Base-by-base conservation (phyloP, 345 rosid genomes). In the Eucalyptus tenuipes region DNA sequence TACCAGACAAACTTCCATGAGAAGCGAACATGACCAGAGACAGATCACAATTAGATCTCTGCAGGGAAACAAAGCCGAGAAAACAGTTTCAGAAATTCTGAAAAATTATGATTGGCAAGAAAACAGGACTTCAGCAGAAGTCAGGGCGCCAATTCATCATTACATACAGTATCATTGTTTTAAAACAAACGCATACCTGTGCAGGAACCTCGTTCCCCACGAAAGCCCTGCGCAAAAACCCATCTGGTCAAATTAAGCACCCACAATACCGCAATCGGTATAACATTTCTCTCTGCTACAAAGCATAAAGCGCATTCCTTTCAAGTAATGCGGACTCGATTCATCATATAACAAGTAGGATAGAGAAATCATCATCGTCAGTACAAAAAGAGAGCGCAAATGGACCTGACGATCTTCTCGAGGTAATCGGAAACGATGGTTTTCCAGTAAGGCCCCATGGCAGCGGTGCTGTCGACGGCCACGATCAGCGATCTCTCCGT, bases 381-480 rank as follows among this genome's bases (percentile, higher is more conserved):
- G 52, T 17, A 45, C 44, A 87, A 61, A 13, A 12, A 87, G 79
- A 33, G 29, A 81, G 87, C 53, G 90, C 66, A 25, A 64, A 40
- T 10, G 84, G 53, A 96, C 99, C 98, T 94, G 92, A 98, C 93
- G 24, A 97, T 98, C 93, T 98, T 98, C 33, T 96, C 97, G 59
- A 98, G 95, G 90, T 98, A 98, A 91, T 98, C 98, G 66, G 96
- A 93, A 85, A 96, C 88, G 40, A 98, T 89, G 87, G 93, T 89
- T 4, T 92, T 91, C 99, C 99, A 98, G 93, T 92, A 94, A 50
- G 98, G 97, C 20, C 99, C 99, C 94, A 98, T 90, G 61, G 99
- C 98, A 1, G 98, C 98, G 11, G 99, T 97, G 59, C 97, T 96
- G 94, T 98, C 99, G 24, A 96, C 93, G 87, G 94, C 98, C 68